Evolutionary conservation across 2,329 filamentous ascomycete species (phyloP).

Genomic region (Metarhizium guizhouense): DNA sequence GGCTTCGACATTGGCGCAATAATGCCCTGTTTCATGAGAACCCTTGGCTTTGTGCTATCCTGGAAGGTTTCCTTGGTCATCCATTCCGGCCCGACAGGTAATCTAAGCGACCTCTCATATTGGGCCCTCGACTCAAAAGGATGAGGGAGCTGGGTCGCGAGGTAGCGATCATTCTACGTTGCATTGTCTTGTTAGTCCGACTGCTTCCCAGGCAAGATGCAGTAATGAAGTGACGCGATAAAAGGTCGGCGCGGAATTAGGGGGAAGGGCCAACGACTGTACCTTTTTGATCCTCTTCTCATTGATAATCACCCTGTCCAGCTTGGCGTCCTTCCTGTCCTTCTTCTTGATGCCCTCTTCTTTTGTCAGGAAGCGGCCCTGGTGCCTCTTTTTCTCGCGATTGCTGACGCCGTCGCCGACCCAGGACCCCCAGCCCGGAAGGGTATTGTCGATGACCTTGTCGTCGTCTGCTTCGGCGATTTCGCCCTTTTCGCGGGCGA

Average conservation of each 20-base stretch:
- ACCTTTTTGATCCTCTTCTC: conserved; percentile 88
- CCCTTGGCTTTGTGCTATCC: conserved; percentile 75
- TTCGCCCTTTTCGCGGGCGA: conserved; percentile 69
- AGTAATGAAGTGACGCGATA: no score
- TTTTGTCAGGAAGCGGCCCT: conserved; percentile 54
- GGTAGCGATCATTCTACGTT: conserved; percentile 69
- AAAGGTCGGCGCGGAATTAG: no score
- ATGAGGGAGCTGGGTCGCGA: conserved; percentile 76
- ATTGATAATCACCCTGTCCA: conserved; percentile 82
- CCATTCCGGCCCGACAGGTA: conserved; percentile 92
- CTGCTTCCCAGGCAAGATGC: not conserved
- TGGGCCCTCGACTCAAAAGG: conserved; percentile 81
- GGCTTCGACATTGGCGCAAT: conserved; percentile 84
- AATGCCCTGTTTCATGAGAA: conserved; percentile 84
- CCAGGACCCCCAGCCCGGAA: conserved; percentile 94
- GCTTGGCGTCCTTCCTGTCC: conserved; percentile 71
- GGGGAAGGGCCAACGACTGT: conserved; percentile 12
- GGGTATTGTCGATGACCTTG: conserved; percentile 70
- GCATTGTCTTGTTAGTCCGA: not conserved
- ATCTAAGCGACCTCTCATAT: conserved; percentile 79
- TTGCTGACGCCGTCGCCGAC: conserved; percentile 73
- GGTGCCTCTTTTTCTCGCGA: conserved; percentile 55
- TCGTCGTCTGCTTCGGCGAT: conserved; percentile 70
- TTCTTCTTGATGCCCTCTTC: conserved; percentile 65
- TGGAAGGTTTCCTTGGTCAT: conserved; percentile 94